Conservation (phyloP, 148 eudicot genomes). For the Vaccinium macrocarpon region DNA sequence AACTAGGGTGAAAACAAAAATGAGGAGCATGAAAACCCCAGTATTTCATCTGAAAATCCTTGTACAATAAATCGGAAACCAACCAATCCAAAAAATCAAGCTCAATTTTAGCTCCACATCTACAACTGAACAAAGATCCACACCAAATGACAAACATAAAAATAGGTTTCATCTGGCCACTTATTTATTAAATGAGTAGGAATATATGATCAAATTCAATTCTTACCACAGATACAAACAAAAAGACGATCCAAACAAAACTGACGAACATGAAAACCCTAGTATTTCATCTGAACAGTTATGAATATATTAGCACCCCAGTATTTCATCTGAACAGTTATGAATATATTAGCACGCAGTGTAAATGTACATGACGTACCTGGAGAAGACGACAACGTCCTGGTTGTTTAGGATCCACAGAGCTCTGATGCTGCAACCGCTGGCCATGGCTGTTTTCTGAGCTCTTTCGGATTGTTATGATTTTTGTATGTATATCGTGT, state of each 20-base stretch:
- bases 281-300: not conserved
- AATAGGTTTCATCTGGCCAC: not conserved
- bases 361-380: constrained; percentile 30
- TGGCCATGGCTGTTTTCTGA: constrained; percentile 26
- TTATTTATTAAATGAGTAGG: not conserved
- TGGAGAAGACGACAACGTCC: constrained; percentile 71
- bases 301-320: constrained; percentile 5
- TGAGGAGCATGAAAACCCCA: too few relatives aligned
- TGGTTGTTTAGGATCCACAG: constrained; percentile 88
- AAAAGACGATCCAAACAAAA: not conserved
- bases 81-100: not conserved
- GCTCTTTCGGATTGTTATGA: not conserved
- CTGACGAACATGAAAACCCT: constrained; percentile 12
- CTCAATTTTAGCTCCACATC: not conserved
- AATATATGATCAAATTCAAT: not conserved
- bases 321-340: not conserved
- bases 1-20: too few relatives aligned
- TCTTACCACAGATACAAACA: not conserved
- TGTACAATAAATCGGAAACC: not conserved
- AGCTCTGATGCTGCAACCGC: constrained; percentile 74
- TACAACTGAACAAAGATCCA: not conserved
- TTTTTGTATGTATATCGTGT: not conserved
- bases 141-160: not conserved
- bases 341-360: too few relatives aligned
- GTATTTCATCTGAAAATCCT: too few relatives aligned